These are phyloP conservation scores for Lepidopterella palustris DNA, from an alignment of 495 filamentous ascomycete species.

Conservation along the genomic window DNA sequence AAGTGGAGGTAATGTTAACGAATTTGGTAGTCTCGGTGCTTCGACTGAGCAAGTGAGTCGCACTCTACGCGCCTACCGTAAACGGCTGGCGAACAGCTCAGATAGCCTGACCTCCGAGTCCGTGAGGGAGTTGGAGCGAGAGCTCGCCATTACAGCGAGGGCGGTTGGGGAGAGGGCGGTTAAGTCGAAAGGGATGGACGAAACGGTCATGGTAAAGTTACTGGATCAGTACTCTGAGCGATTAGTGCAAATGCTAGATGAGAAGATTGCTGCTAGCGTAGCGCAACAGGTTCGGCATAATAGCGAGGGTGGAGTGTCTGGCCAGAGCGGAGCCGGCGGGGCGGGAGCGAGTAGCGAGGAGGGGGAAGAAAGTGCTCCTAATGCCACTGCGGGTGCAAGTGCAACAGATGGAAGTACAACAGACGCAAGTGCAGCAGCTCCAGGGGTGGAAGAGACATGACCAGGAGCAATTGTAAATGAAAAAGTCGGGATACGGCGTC, in stretches of 20 bases:
- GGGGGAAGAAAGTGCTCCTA: neutral
- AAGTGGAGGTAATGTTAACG: conserved; percentile 39
- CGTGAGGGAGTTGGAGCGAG: conserved; percentile 68
- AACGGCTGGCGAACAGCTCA: conserved; percentile 61
- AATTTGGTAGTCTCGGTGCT: conserved; percentile 61
- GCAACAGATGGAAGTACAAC: neutral
- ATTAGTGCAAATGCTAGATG: conserved; percentile 63
- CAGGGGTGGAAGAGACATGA: neutral
- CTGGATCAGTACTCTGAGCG: conserved; percentile 68
- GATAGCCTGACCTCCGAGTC: conserved; percentile 54
- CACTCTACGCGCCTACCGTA: conserved; percentile 72
- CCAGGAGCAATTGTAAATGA: neutral
- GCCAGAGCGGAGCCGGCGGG: neutral
- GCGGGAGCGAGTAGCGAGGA: neutral
- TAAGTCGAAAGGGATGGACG: conserved; percentile 43
- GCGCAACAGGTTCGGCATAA: conserved; percentile 28
- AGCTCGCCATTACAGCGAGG: conserved; percentile 67
- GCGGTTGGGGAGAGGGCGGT: conserved; percentile 57
- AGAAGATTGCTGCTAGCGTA: conserved; percentile 47
- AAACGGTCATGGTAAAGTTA: conserved; percentile 53
- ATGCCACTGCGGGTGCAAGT: neutral
- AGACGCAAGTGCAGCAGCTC: neutral
- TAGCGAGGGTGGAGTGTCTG: conserved; percentile 20
- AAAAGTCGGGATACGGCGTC: neutral
- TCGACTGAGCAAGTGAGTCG: conserved; percentile 76